These are phyloP conservation scores for Chalciporus chontae DNA, from an alignment of 768 basidiomycete genomes.

Conservation along the genomic window DNA sequence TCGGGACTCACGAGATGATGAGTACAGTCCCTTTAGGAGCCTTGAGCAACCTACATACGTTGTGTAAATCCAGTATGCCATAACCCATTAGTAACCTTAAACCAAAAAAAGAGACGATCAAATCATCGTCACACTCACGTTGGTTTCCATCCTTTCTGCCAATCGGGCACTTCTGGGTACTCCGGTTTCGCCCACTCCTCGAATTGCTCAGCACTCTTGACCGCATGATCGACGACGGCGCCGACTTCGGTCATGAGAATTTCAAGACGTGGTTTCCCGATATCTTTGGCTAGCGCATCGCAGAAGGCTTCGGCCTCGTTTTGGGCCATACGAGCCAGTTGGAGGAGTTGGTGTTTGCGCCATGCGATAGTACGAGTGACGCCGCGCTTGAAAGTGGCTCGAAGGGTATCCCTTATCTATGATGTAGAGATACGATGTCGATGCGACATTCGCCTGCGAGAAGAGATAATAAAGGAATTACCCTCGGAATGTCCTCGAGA, in stretches of 20 bases:
- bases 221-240: constrained; percentile 37
- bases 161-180: constrained; percentile 34
- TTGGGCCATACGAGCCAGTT: constrained; percentile 57
- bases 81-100: no score
- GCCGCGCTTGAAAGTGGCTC: constrained; percentile 48
- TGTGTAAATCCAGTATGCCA: no score
- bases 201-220: constrained; percentile 45
- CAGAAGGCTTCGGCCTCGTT: constrained; percentile 54
- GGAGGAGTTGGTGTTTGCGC: constrained; percentile 62
- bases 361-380: constrained; percentile 50
- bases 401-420: constrained; percentile 38
- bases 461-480: neutral
- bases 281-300: constrained; percentile 42
- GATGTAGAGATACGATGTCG: neutral
- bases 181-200: constrained; percentile 56
- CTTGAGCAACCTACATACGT: constrained; percentile 36
- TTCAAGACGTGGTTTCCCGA: constrained; percentile 43
- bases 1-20: constrained; percentile 51
- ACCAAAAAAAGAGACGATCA: no score
- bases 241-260: constrained; percentile 43
- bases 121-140: constrained; percentile 24
- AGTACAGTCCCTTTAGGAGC: constrained; percentile 60
- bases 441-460: neutral
- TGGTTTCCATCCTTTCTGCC: constrained; percentile 51
- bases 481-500: constrained; percentile 25